A percentile compares a stretch with the other conserved stretches of the same genome.
These are phyloP conservation scores for Manihot esculenta DNA, from an alignment of 441 rosid genomes.

Conservation along the genomic window DNA sequence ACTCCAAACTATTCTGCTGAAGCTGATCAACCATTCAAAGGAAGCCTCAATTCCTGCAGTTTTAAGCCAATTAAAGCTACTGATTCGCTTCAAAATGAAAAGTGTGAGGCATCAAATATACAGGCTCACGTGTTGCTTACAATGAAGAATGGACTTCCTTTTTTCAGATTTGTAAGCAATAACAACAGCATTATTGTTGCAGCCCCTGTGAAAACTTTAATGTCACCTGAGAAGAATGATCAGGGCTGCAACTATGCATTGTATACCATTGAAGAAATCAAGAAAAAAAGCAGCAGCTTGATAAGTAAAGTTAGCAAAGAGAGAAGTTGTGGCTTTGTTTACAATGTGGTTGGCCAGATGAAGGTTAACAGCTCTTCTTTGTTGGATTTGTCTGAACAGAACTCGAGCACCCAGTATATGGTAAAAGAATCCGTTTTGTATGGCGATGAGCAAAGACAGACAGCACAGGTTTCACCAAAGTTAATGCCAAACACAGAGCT, in stretches of 20 bases:
- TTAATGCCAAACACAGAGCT: constrained; percentile 48
- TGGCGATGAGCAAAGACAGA: constrained; percentile 41
- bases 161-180: constrained; percentile 64
- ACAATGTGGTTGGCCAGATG: constrained; percentile 69
- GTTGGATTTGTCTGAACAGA: constrained; percentile 30
- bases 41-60: constrained; percentile 35
- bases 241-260: constrained; percentile 47
- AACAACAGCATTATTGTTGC: constrained; percentile 59
- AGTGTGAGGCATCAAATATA: constrained; percentile 32
- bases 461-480: constrained; percentile 37
- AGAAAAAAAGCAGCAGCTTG: constrained; percentile 71
- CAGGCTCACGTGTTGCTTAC: constrained; percentile 64
- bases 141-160: constrained; percentile 59
- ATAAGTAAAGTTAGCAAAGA: constrained; percentile 57
- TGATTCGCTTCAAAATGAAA: constrained; percentile 34
- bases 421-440: constrained; percentile 61
- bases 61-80: constrained; percentile 22
- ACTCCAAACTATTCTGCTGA: constrained; percentile 29
- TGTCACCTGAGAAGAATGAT: constrained; percentile 41
- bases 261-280: constrained; percentile 64
- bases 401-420: constrained; percentile 19
- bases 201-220: constrained; percentile 43
- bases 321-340: constrained; percentile 47
- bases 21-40: constrained; percentile 33
- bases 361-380: constrained; percentile 31